Evolutionary conservation across 176 grass and related monocot genomes (phyloP), one percentile per base, ranked within the genome.

Genomic region (Phyllostachys edulis): DNA sequence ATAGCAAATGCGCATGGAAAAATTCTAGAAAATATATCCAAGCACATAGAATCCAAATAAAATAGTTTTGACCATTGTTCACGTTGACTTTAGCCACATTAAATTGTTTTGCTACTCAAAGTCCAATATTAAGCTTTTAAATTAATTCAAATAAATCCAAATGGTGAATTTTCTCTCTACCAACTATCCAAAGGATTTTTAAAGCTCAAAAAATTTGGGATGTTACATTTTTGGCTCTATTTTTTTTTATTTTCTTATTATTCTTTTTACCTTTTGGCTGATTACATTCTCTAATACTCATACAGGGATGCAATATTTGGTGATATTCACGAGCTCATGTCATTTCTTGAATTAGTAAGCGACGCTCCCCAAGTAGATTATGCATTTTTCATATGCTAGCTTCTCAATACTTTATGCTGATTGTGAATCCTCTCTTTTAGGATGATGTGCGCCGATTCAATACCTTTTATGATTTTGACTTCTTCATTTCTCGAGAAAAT

Each of bases 401-500:
- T 93, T 75, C 12, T 80, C 15, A 75, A 61, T 89, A 14, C 66
- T 13, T 70, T 76, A 32, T 82, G 34, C 77, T 89, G 69, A 80
- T 87, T 26, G 64, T 80, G 57, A 52, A 45, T 23, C 23, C 14
- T 88, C 40, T 76, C 29, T 90, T 83, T 78, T 85, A 99, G 96
- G 92, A 91, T 71, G 93, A 93, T 77, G 79, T 69, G 36, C 9
- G 9, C 36, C 91, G 89, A 65, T 99, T 99, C 76, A 90, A 52
- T 90, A 84, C 37, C 77, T 95, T 98, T 77, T 98, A 98, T 44
- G 88, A 94, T 79, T 98, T 98, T 89, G 91, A n/a, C n/a, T n/a
- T 92, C 86, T 98, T 98, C 83, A 87, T 95, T 77, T 94, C 87
- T 84, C 91, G 93, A 77, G 89, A 94, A 94, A 92, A 90, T 87